Evolutionary conservation across 805 yeast species (phyloP), one percentile per base, ranked within the genome.

Genomic region (Candida maris): DNA sequence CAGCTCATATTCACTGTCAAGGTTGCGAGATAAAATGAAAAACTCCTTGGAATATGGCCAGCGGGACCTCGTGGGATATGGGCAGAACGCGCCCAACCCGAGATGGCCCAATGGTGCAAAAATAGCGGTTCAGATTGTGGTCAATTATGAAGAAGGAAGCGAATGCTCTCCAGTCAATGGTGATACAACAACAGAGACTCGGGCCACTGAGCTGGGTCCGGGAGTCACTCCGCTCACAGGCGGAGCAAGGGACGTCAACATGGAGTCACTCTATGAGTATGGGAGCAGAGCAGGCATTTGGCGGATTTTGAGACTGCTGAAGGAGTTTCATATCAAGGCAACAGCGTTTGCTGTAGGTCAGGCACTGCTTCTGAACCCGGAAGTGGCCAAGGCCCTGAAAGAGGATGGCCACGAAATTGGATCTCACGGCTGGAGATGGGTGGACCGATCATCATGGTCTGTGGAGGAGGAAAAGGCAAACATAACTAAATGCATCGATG

Each of bases 301-400:
- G 51, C 23, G 50, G 23, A 27, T 64, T 7, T 40, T 64, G 17
- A 41, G 61, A 17, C 41, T 60, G 15, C 57, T 64, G 41, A 50
- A 52, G 29, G 57, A 64, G 41, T 54, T 51, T 32, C 40, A 41
- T n/a, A 48, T 46, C 31, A 56, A 54, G 30, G 51, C 62, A 34
- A 64, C 69, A 4, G 50, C 56, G 4, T 64, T 54, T 42, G 70
- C 62, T 13, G 69, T 64, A 27, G 70, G 65, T 6, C 61, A 61
- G 37, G 69, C 69, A 15, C 44, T 64, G 18, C 52, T 47, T 30
- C 47, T 50, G 32, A 52, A 60, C 30, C 65, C 65, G 2, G 55
- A 39, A 6, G 65, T 62, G 15, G 67, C 61, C 16, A 45, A 46
- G 19, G 65, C 64, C 0, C 51, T 58, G 34, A 61, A 49, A 19